These are phyloP conservation scores for Hypoxylon sp. DNA, from an alignment of 2,329 filamentous ascomycete genomes.

Conservation along the genomic window DNA sequence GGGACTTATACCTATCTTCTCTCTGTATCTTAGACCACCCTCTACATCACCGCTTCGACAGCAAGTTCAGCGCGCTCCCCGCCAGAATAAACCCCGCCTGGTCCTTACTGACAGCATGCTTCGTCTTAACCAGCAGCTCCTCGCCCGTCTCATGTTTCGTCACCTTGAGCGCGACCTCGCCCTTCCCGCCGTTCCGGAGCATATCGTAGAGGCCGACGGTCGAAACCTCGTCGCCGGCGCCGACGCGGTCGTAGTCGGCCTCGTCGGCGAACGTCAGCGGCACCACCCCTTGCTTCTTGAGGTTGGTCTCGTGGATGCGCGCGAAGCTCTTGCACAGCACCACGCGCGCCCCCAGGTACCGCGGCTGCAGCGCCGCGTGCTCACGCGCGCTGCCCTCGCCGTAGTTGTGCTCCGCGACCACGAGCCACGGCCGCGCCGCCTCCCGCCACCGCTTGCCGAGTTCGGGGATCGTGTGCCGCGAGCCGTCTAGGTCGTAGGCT, in stretches of 20 bases:
- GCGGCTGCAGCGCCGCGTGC: slow-evolving; percentile 88
- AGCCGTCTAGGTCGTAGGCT: slow-evolving; percentile 87
- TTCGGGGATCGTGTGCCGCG: slow-evolving; percentile 82
- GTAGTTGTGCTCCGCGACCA: slow-evolving; percentile 98
- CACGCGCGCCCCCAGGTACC: slow-evolving; percentile 87
- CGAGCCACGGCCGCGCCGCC: slow-evolving; percentile 82
- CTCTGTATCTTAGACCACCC: neutral
- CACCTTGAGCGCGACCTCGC: slow-evolving; percentile 77
- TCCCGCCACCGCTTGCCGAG: slow-evolving; percentile 87
- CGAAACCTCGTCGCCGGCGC: slow-evolving; percentile 83
- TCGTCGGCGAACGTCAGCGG: slow-evolving; percentile 92
- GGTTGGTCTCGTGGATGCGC: slow-evolving; percentile 93
- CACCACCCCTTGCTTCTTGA: slow-evolving; percentile 98
- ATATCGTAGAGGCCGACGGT: slow-evolving; percentile 89
- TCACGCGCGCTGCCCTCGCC: slow-evolving; percentile 91
- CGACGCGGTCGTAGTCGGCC: slow-evolving; percentile 85
- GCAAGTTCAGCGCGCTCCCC: slow-evolving; percentile 90
- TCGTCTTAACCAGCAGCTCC: slow-evolving; percentile 78
- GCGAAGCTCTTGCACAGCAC: slow-evolving; percentile 90
- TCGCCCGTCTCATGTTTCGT: slow-evolving; percentile 71
- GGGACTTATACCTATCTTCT: neutral
- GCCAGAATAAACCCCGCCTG: slow-evolving; percentile 94
- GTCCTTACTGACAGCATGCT: slow-evolving; percentile 88
- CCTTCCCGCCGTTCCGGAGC: slow-evolving; percentile 80
- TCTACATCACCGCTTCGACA: slow-evolving; percentile 68